These are phyloP conservation scores for Saccharomyces eubayanus DNA, from an alignment of 805 yeast genomes.

Conservation along the genomic window DNA sequence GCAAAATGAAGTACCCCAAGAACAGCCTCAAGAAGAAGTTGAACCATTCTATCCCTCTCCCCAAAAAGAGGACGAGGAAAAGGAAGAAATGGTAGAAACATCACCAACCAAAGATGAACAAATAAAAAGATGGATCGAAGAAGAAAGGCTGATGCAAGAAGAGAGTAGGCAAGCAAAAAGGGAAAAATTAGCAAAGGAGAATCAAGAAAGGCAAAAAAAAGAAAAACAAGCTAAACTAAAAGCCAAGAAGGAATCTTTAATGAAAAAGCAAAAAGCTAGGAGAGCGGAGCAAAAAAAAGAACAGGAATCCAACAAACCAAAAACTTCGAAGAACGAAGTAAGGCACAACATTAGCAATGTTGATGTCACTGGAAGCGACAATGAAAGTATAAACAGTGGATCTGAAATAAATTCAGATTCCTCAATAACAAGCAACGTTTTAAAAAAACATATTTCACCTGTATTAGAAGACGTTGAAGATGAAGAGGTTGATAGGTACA, in stretches of 20 bases:
- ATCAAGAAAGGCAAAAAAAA: slow-evolving; percentile 1
- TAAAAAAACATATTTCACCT: slow-evolving; percentile 9
- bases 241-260: not conserved
- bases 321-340: not conserved
- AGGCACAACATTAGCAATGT: not conserved
- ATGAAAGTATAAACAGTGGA: not conserved
- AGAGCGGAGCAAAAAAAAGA: slow-evolving; percentile 1
- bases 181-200: not conserved
- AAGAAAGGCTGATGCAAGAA: not conserved
- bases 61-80: not conserved
- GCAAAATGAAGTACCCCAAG: not conserved
- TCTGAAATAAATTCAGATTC: not conserved
- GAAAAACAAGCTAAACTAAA: not conserved
- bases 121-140: not conserved
- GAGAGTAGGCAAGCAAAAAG: not conserved
- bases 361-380: not conserved
- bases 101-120: not conserved
- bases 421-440: not conserved
- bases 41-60: not conserved
- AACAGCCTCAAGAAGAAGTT: not conserved
- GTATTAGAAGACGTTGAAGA: slow-evolving; percentile 30
- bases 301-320: not conserved
- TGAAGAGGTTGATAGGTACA: slow-evolving; percentile 25
- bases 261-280: not conserved
- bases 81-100: not conserved